A percentile compares a stretch with the other conserved stretches of the same genome.
Evolutionary conservation across 345 rosid species (phyloP).

Genomic region (Gossypium raimondii): DNA sequence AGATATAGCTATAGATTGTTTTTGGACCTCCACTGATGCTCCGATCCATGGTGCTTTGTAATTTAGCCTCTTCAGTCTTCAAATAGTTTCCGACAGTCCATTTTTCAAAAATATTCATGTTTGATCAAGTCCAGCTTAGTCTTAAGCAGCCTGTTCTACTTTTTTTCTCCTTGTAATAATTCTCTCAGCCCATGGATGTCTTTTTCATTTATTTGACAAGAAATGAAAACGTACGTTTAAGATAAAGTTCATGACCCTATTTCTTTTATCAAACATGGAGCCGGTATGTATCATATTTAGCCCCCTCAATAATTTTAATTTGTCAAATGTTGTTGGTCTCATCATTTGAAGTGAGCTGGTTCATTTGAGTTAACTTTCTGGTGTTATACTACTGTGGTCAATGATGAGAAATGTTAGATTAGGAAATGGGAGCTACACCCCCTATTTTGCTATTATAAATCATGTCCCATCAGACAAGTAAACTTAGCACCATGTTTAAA

Average conservation of each 20-base stretch:
- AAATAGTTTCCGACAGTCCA: no score
- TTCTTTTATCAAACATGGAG: conserved; percentile 1
- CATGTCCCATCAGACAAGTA: conserved; percentile 17
- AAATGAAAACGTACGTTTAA: neutral
- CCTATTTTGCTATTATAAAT: conserved; percentile 7
- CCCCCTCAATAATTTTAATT: conserved; percentile 18
- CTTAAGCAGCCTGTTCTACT: neutral
- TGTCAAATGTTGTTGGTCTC: conserved; percentile 12
- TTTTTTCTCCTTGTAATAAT: neutral
- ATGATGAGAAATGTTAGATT: conserved; percentile 13
- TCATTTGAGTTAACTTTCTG: neutral
- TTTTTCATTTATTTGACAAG: conserved; percentile 2
- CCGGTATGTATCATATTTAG: neutral
- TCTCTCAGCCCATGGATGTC: neutral
- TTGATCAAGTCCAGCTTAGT: no score
- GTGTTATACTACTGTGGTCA: conserved; percentile 3
- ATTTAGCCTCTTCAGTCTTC: no score
- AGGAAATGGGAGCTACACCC: neutral
- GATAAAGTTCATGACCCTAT: conserved; percentile 12
- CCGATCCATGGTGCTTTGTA: no score
- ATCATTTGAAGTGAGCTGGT: conserved; percentile 5
- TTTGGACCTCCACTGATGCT: no score
- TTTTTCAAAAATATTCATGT: no score
- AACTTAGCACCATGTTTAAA: neutral
- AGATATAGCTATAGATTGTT: no score